Base-by-base conservation (phyloP, 768 basidiomycete species). In the Kwoniella bestiolae region DNA sequence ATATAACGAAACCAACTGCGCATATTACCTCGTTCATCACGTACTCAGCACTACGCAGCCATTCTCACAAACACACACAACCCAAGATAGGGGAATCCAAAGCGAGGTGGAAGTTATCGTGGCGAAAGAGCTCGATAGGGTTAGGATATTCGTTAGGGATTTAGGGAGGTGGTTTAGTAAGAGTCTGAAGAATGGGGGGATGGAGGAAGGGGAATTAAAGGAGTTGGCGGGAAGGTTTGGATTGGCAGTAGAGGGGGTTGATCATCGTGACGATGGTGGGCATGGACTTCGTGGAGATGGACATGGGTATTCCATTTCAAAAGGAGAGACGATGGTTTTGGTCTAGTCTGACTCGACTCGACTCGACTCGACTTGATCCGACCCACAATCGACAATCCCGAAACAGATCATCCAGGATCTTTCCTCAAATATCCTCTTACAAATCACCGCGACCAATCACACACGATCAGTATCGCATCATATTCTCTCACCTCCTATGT, bases 11-110 rank as follows among this genome's bases (percentile, higher is more conserved):
- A 66, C 64, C 8, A 55, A 72, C 46, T 56, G 66, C 38, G 72
- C 70, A 26, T 72, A 75, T 38, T 75, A 65, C 62, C 76, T 75
- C 16, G 25, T 71, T 8, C 66, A 73, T n/a, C 73, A 77, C 34
- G 18, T 77, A 26, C 45, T 72, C 21, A 31, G 47, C 29, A 51
- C 59, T 11, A 35, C 50, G n/a, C 35, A 31, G 8, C 26, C 31
- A 11, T 46, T 21, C 26, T 28, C 21, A 12, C 7, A 5, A 8
- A 28, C 35, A 21, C n/a, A 14, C 6, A 38, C 5, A 25, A 38
- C 12, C 21, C 4, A 35, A 16, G 23, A 38, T 34, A 65, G 57
- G 29, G 55, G 56, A 7, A 14, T 60, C 14, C 23, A 45, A n/a
- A 34, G 11, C 14, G 70, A 75, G 38, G 72, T 70, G 0, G 74